These are phyloP conservation scores for Baudoinia panamericana DNA, from an alignment of 495 filamentous ascomycete genomes.

Conservation along the genomic window DNA sequence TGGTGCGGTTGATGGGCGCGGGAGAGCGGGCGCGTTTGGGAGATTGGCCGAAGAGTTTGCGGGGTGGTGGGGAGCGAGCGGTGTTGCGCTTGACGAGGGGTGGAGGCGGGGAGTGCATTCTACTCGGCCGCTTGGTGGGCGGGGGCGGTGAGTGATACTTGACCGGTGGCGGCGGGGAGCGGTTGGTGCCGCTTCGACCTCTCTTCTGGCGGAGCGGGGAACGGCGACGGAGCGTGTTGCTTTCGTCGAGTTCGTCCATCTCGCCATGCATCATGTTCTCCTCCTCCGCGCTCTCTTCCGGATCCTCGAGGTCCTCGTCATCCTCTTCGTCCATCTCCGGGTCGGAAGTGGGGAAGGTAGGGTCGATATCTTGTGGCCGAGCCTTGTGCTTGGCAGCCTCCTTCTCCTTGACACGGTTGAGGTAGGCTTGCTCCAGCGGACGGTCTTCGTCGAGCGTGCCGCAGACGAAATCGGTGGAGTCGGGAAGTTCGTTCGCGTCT, in stretches of 20 bases:
- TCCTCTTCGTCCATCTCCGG: constrained; percentile 60
- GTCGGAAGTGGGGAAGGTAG: constrained; percentile 89
- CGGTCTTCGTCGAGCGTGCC: constrained; percentile 93
- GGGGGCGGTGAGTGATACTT: constrained; percentile 6
- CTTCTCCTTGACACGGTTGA: constrained; percentile 68
- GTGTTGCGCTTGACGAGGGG: constrained; percentile 10
- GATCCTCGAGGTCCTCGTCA: constrained; percentile 45
- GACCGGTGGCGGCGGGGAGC: constrained; percentile 15
- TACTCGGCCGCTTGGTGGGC: neutral
- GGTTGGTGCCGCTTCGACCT: constrained; percentile 41
- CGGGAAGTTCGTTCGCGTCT: constrained; percentile 58
- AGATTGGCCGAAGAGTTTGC: constrained; percentile 51
- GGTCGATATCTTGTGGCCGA: constrained; percentile 92
- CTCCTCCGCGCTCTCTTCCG: constrained; percentile 44
- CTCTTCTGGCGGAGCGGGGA: constrained; percentile 18
- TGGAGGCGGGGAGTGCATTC: constrained; percentile 14
- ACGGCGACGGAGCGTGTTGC: neutral
- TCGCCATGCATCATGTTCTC: constrained; percentile 32
- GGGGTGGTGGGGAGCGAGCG: constrained; percentile 37
- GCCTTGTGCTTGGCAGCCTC: constrained; percentile 62
- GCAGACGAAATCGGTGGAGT: constrained; percentile 96
- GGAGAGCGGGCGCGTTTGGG: constrained; percentile 59
- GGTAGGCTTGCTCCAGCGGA: constrained; percentile 82
- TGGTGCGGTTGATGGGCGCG: constrained; percentile 36
- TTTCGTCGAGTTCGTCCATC: constrained; percentile 20